These are phyloP conservation scores for Blastobotrys serpentis DNA, from an alignment of 1,139 yeast species.

Conservation along the genomic window DNA sequence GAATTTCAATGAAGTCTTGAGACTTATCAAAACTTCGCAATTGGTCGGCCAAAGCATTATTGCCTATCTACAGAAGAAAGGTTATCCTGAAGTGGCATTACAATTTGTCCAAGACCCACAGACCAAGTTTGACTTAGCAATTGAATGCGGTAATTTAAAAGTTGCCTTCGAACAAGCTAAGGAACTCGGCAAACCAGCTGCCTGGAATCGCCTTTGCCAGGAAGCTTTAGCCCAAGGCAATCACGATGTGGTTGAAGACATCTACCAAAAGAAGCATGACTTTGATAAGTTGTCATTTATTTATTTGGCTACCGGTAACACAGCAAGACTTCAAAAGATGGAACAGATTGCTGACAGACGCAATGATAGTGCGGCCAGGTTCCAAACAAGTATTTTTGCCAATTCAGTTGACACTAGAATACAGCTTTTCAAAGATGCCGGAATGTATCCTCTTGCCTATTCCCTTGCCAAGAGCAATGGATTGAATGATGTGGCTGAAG, in stretches of 20 bases:
- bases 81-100: slow-evolving; percentile 83
- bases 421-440: slow-evolving; percentile 69
- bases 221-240: slow-evolving; percentile 93
- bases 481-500: slow-evolving; percentile 67
- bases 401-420: slow-evolving; percentile 77
- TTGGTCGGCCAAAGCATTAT: slow-evolving; percentile 97
- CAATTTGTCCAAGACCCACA: slow-evolving; percentile 97
- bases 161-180: slow-evolving; percentile 91
- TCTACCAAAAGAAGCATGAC: slow-evolving; percentile 80
- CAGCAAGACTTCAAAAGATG: slow-evolving; percentile 75
- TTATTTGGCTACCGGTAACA: slow-evolving; percentile 81
- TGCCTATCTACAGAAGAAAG: slow-evolving; percentile 90
- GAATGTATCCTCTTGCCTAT: slow-evolving; percentile 86
- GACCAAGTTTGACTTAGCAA: slow-evolving; percentile 90
- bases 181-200: slow-evolving; percentile 60
- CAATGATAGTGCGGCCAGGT: slow-evolving; percentile 73
- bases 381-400: slow-evolving; percentile 79
- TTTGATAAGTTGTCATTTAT: slow-evolving; percentile 89
- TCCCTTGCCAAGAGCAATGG: slow-evolving; percentile 90
- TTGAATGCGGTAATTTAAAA: slow-evolving; percentile 85
- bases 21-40: slow-evolving; percentile 83
- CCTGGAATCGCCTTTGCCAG: slow-evolving; percentile 80
- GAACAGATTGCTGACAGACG: slow-evolving; percentile 86
- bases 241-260: slow-evolving; percentile 78
- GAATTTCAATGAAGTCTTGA: slow-evolving; percentile 87